Percentiles rank a stretch among this genome's conserved stretches.
These are phyloP conservation scores for Penstemon barbatus DNA, from an alignment of 257 asterid genomes.

Conservation along the genomic window DNA sequence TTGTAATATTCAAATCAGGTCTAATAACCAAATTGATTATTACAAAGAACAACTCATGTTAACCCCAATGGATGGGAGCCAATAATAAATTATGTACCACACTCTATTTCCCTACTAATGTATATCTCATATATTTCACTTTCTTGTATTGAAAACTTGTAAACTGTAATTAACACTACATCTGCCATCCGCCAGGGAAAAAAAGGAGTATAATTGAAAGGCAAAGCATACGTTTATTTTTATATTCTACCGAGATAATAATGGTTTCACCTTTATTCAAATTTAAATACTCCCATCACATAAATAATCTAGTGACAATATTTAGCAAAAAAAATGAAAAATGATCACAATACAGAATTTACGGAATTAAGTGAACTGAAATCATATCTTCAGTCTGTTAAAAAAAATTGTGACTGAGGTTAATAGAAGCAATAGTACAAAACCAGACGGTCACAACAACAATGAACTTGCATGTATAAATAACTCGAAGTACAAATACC, in stretches of 20 bases:
- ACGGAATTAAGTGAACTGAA: conserved; percentile 11
- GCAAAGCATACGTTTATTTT: not conserved
- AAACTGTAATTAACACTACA: not conserved
- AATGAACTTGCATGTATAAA: conserved; percentile 17
- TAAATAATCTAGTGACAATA: conserved; percentile 4
- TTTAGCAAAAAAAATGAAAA: not conserved
- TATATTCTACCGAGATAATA: not conserved
- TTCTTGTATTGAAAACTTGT: not conserved
- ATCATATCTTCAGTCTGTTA: conserved; percentile 11
- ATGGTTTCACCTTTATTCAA: conserved; percentile 5
- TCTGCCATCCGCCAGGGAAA: not conserved
- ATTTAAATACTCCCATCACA: conserved; percentile 5
- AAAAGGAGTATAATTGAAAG: not conserved
- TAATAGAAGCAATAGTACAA: conserved; percentile 4
- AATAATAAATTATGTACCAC: not conserved
- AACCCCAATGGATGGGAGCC: not conserved
- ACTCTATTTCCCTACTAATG: conserved; percentile 1
- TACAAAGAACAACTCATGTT: not conserved
- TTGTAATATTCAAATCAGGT: conserved; percentile 17
- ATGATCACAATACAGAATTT: not conserved
- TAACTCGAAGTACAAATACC: conserved; percentile 43
- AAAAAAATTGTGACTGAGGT: not conserved
- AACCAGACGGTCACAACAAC: not conserved
- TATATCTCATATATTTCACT: not conserved
- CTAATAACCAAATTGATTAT: not conserved